Conservation (phyloP, 1,284 basidiomycete species). For the Exobasidium rhododendri region DNA sequence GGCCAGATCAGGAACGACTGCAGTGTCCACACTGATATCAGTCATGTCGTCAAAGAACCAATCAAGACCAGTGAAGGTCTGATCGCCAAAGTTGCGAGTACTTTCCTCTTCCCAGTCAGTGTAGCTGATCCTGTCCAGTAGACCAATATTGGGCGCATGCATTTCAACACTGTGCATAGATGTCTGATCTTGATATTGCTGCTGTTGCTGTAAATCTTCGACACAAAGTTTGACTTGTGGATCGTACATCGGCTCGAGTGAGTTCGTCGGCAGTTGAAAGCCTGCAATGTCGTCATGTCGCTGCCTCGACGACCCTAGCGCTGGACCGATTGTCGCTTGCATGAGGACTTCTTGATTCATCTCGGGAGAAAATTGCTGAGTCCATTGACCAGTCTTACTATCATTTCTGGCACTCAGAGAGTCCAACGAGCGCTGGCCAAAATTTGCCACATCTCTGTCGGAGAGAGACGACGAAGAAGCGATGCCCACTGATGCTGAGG, state of each 20-base stretch:
- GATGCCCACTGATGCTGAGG: not conserved
- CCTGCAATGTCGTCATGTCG: not conserved
- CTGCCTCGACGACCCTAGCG: not conserved
- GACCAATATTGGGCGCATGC: not conserved
- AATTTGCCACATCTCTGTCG: not conserved
- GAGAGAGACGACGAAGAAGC: not conserved
- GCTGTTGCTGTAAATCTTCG: not conserved
- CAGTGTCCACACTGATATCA: constrained; percentile 15
- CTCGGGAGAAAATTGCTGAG: not conserved
- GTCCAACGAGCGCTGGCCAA: not conserved
- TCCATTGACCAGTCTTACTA: not conserved
- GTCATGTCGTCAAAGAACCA: constrained; percentile 20
- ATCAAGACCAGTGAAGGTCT: constrained; percentile 17
- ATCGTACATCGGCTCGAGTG: not conserved
- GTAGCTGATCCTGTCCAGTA: not conserved
- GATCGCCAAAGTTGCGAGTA: not conserved
- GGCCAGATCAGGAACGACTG: constrained; percentile 10
- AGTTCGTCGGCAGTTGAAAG: not conserved
- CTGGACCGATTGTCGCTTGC: not conserved
- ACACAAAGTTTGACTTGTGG: not conserved
- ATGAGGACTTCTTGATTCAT: not conserved
- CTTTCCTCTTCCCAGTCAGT: not conserved
- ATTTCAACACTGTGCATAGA: not conserved
- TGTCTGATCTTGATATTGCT: not conserved
- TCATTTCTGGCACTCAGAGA: not conserved